Evolutionary conservation across 2,329 filamentous ascomycete genomes (phyloP).

Genomic region (Nemania abortiva): DNA sequence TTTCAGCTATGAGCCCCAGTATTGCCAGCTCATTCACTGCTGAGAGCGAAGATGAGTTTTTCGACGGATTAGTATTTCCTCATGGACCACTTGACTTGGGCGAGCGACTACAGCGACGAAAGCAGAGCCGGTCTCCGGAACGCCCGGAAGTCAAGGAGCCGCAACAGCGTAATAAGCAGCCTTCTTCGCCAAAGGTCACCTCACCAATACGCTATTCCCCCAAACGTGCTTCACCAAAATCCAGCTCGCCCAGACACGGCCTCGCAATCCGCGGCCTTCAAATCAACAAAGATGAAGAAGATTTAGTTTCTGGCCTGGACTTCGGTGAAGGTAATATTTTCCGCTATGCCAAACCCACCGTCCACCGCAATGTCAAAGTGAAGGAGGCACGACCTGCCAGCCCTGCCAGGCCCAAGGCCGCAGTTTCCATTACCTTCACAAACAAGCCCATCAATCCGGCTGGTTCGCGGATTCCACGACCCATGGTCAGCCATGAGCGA

Average conservation of each 20-base stretch:
- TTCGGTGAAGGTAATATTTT: conserved; percentile 87
- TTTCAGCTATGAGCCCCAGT: conserved; percentile 91
- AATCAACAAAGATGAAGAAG: conserved; percentile 69
- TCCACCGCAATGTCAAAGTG: conserved; percentile 92
- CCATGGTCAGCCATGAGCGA: conserved; percentile 75
- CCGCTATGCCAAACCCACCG: conserved; percentile 80
- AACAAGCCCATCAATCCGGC: conserved; percentile 71
- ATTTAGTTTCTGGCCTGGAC: conserved; percentile 88
- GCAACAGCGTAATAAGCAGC: conserved; percentile 20
- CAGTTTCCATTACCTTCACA: conserved; percentile 91
- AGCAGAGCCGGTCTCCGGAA: conserved; percentile 54
- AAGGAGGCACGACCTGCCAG: conserved; percentile 78
- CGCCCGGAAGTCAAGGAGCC: conserved; percentile 14
- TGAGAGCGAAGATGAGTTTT: conserved; percentile 93
- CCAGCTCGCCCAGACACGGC: conserved; percentile 15
- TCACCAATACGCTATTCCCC: conserved; percentile 28
- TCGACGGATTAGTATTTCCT: conserved; percentile 90
- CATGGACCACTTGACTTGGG: conserved; percentile 85
- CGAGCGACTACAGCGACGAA: conserved; percentile 79
- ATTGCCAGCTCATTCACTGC: conserved; percentile 89
- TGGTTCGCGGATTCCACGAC: conserved; percentile 82
- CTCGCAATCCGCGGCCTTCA: conserved; percentile 46
- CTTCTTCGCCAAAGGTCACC: conserved; percentile 26
- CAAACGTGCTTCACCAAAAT: conserved; percentile 26
- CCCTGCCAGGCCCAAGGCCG: conserved; percentile 77